These are phyloP conservation scores for Puccinia triticina DNA, from an alignment of 1,284 basidiomycete species.

Conservation along the genomic window DNA sequence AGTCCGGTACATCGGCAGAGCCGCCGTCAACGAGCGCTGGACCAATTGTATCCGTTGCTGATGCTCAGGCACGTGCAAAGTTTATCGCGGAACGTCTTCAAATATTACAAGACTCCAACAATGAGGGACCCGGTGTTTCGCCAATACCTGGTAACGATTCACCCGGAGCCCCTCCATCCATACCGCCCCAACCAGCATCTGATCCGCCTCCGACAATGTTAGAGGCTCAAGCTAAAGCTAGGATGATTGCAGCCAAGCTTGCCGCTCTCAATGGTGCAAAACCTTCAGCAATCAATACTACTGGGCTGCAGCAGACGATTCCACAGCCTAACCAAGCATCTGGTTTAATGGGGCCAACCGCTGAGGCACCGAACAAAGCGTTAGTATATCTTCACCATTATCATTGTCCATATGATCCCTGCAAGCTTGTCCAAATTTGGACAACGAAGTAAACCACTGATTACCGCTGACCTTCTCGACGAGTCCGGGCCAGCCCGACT, in stretches of 20 bases:
- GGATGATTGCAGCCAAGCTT: constrained; percentile 49
- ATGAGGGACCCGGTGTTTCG: not conserved
- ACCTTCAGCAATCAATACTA: not conserved
- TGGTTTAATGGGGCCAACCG: not conserved
- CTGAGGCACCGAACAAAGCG: constrained; percentile 43
- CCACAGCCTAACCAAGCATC: not conserved
- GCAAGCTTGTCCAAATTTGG: not conserved
- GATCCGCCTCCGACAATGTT: constrained; percentile 25
- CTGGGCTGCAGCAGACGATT: not conserved
- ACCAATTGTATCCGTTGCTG: constrained; percentile 45
- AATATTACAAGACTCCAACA: constrained; percentile 21
- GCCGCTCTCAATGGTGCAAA: constrained; percentile 38
- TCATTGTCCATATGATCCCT: not conserved
- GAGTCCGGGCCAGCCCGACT: constrained; percentile 64
- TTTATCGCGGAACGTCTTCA: constrained; percentile 50
- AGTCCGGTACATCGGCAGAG: not conserved
- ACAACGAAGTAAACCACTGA: not conserved
- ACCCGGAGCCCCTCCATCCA: not conserved
- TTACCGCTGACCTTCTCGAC: not conserved
- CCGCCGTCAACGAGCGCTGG: not conserved
- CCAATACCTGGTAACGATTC: not conserved
- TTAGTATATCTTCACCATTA: constrained; percentile 19
- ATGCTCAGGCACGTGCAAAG: constrained; percentile 51
- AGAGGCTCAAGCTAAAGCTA: constrained; percentile 50
- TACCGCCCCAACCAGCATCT: not conserved